These are phyloP conservation scores for Wickerhamomyces sp. DNA, from an alignment of 1,139 yeast genomes.

Conservation along the genomic window DNA sequence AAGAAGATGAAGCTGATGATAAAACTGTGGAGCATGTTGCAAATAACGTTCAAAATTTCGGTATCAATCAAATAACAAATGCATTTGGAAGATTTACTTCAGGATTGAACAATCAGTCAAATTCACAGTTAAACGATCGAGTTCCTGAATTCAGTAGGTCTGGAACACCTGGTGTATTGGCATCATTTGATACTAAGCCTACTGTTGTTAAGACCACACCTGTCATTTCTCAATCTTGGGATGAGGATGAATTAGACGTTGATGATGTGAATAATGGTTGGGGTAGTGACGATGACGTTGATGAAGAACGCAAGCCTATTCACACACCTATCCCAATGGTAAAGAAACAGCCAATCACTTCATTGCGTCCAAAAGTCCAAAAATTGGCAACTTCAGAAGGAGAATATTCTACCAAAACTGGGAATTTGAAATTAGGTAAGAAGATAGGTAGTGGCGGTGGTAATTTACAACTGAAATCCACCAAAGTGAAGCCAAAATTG, in stretches of 20 bases:
- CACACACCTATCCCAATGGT: too few relatives aligned
- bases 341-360: conserved; percentile 1
- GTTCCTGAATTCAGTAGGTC: conserved; percentile 18
- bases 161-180: conserved; percentile 15
- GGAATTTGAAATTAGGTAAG: not conserved
- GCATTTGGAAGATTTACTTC: conserved; percentile 15
- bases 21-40: conserved; percentile 21
- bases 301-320: conserved; percentile 3
- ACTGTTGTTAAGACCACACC: conserved; percentile 2
- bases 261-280: conserved; percentile 19
- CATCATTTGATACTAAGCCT: conserved; percentile 3
- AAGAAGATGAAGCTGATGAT: conserved; percentile 30
- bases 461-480: too few relatives aligned
- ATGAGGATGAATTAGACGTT: conserved; percentile 10
- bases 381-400: conserved; percentile 12
- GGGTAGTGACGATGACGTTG: conserved; percentile 13
- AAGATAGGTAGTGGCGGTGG: too few relatives aligned
- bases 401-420: too few relatives aligned
- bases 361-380: conserved; percentile 19
- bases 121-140: conserved; percentile 11
- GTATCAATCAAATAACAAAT: conserved; percentile 17
- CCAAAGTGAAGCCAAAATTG: conserved; percentile 21
- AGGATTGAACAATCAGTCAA: conserved; percentile 14
- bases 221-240: conserved; percentile 11
- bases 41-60: conserved; percentile 24